phyloP scores from a whole-genome alignment of 495 filamentous ascomycete genomes.

The Haplographium delicatum region DNA sequence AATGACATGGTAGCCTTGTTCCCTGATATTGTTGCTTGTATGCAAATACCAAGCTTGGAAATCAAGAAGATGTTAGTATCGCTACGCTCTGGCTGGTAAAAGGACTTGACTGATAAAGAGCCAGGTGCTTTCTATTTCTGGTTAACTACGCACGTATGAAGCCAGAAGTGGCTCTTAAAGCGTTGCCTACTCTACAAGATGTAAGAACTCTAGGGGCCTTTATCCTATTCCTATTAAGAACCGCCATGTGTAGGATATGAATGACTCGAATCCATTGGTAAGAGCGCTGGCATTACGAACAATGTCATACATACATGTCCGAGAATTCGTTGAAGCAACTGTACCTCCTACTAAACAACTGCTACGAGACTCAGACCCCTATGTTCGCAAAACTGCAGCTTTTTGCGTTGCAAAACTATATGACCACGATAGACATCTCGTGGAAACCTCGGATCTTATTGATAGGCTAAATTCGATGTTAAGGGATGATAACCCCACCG shows the following conservation, averaged over 20 bases:
- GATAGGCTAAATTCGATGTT: conserved; percentile 86
- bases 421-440: conserved; percentile 86
- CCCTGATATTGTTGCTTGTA: conserved; percentile 89
- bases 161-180: conserved; percentile 89
- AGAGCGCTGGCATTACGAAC: conserved; percentile 89
- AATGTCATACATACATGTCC: conserved; percentile 95
- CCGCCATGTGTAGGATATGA: conserved; percentile 66
- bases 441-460: conserved; percentile 87
- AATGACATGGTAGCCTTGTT: conserved; percentile 99
- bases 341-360: conserved; percentile 77
- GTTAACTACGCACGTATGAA: conserved; percentile 97
- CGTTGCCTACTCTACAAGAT: conserved; percentile 78
- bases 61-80: conserved; percentile 96
- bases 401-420: conserved; percentile 98
- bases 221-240: not conserved
- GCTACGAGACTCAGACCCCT: conserved; percentile 85
- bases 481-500: conserved; percentile 93
- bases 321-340: conserved; percentile 90
- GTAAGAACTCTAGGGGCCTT: conserved; percentile 43
- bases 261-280: conserved; percentile 87
- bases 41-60: conserved; percentile 89
- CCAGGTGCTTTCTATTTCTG: conserved; percentile 93
- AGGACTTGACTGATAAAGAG: conserved; percentile 25
- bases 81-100: not conserved
- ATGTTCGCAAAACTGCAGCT: conserved; percentile 95